Base-by-base conservation (phyloP, 257 asterid species). In the Gentiana dahurica region DNA sequence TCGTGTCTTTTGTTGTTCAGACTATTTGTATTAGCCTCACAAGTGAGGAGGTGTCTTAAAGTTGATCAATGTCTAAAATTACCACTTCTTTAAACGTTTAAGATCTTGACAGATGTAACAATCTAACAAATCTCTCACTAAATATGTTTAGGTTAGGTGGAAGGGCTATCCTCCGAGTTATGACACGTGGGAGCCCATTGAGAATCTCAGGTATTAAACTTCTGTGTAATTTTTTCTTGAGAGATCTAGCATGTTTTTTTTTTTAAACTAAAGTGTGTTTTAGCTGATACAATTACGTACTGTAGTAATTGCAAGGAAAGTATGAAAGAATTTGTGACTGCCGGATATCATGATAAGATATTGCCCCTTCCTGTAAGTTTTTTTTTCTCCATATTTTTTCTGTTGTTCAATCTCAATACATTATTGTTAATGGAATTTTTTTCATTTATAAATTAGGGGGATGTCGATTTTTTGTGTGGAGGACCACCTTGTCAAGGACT, bases 401-500 rank as follows among this genome's bases (percentile, higher is more conserved):
- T 38, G 13, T 48, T 38, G 3, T 5, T 15, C 59, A 48, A 55
- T 12, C 34, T 55, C 37, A 38, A 5, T 47, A 15, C 33, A 34
- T 36, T 43, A n/a, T 38, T 49, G 32, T 43, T 6, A 60, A 15
- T 1, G 5, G 6, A 59, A 3, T 36, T 36, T 52, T 12, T 51
- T 3, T 13, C 41, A 64, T 36, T 41, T 60, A 53, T 48, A 51
- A 5, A 48, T n/a, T 12, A 89, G 97, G 97, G 94, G 15, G 35
- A 59, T 8, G 94, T 87, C 33, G 94, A 87, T 63, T 95, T 82
- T 12, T 57, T 90, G 38, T 90, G 97, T 63, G 97, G 97, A 4
- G 97, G 97, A 0, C 97, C 97, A 7, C 97, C 97, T 4, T 89
- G 95, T 45, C 97, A 89, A 70, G 97, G 97, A 46, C 81, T 90